A percentile compares a stretch with the other conserved stretches of the same genome.
Conservation (phyloP, 345 rosid genomes). For the Aquilaria yunnanensis region DNA sequence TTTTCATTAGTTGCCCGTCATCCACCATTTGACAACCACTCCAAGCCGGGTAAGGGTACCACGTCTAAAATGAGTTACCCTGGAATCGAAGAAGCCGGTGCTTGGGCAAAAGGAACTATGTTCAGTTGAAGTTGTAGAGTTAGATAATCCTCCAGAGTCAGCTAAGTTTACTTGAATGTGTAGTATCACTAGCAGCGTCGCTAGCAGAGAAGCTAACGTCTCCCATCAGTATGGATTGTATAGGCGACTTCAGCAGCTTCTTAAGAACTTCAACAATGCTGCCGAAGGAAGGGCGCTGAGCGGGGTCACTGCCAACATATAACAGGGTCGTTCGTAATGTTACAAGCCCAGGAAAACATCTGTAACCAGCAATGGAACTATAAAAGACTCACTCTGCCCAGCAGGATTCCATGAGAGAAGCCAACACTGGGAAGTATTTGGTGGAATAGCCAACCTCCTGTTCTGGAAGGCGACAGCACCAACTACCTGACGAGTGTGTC, state of each 20-base stretch:
- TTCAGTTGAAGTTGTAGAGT: too few relatives aligned
- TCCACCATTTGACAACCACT: too few relatives aligned
- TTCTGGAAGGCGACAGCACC: slow-evolving; percentile 99
- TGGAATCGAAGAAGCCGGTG: too few relatives aligned
- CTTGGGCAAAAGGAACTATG: too few relatives aligned
- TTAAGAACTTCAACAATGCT: slow-evolving; percentile 63
- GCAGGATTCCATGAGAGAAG: slow-evolving; percentile 92
- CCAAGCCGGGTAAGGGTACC: too few relatives aligned
- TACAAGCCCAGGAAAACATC: too few relatives aligned
- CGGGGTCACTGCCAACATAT: slow-evolving; percentile 49
- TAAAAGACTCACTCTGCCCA: slow-evolving; percentile 70
- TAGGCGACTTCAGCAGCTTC: slow-evolving; percentile 77
- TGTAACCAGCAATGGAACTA: neutral
- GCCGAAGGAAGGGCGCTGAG: slow-evolving; percentile 68
- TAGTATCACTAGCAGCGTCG: too few relatives aligned
- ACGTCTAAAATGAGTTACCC: too few relatives aligned
- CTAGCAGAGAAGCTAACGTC: neutral
- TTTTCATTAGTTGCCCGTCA: too few relatives aligned
- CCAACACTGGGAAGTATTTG: slow-evolving; percentile 62
- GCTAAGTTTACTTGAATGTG: too few relatives aligned
- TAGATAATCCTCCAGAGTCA: too few relatives aligned
- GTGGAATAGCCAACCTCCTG: slow-evolving; percentile 75
- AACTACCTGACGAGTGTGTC: slow-evolving; percentile 49
- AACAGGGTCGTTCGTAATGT: neutral
- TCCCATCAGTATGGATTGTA: slow-evolving; percentile 58